A percentile compares a stretch with the other conserved stretches of the same genome.
phyloP scores from a whole-genome alignment of 768 basidiomycete genomes.

The Russula olivacea region DNA sequence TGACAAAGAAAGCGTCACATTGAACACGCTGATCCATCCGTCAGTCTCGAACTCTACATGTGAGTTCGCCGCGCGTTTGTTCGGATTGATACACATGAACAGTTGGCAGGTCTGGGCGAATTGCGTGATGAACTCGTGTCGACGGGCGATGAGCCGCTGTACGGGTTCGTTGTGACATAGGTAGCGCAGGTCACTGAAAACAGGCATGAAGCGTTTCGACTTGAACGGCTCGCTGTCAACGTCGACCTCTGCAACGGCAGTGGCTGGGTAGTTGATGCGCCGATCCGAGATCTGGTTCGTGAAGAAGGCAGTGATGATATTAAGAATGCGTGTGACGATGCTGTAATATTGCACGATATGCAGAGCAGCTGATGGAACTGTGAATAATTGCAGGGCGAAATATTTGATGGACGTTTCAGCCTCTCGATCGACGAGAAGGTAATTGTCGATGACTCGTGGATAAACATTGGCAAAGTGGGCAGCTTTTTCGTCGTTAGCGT shows the following conservation, averaged over 20 bases:
- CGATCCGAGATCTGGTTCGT: conserved; percentile 81
- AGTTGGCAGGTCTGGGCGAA: conserved; percentile 76
- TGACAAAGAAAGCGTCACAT: conserved; percentile 85
- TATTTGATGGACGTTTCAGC: conserved; percentile 94
- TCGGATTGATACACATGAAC: conserved; percentile 92
- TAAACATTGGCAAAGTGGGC: conserved; percentile 83
- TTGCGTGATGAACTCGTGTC: conserved; percentile 58
- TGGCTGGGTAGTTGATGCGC: conserved; percentile 45
- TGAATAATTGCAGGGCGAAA: conserved; percentile 88
- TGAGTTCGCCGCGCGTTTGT: conserved; percentile 69
- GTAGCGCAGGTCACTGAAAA: conserved; percentile 87
- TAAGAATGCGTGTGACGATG: conserved; percentile 69
- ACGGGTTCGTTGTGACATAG: conserved; percentile 77
- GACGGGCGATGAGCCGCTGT: conserved; percentile 67
- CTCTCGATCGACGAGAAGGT: conserved; percentile 88
- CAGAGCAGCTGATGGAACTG: conserved; percentile 77
- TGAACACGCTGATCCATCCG: conserved; percentile 95
- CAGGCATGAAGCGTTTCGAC: conserved; percentile 92
- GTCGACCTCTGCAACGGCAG: conserved; percentile 44
- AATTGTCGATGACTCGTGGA: conserved; percentile 80
- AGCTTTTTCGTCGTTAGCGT: conserved; percentile 41
- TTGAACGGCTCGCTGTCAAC: conserved; percentile 86
- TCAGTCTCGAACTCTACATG: conserved; percentile 98
- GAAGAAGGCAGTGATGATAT: conserved; percentile 87
- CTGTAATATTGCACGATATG: conserved; percentile 71